These are phyloP conservation scores for Achaetomium macrosporum DNA, from an alignment of 2,329 filamentous ascomycete species.

Conservation along the genomic window DNA sequence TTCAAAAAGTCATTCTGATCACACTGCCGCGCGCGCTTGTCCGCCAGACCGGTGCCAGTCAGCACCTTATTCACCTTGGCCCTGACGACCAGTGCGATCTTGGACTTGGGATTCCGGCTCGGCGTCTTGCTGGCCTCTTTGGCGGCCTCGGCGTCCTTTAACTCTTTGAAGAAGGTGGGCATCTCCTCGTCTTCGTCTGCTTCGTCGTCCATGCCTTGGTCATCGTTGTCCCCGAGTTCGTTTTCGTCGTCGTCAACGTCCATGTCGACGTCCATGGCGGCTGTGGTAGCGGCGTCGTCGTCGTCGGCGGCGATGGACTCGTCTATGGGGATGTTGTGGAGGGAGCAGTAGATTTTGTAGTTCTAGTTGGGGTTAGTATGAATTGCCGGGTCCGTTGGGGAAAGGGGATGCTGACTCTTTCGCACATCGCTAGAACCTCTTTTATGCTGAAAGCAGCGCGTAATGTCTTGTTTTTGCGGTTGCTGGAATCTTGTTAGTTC, in stretches of 20 bases:
- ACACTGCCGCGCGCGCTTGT: slow-evolving; percentile 77
- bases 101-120: slow-evolving; percentile 69
- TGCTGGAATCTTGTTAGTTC: slow-evolving; percentile 23
- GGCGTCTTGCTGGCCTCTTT: slow-evolving; percentile 50
- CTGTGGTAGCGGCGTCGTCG: slow-evolving; percentile 29
- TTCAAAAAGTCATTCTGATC: slow-evolving; percentile 90
- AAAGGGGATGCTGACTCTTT: slow-evolving; percentile 35
- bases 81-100: slow-evolving; percentile 73
- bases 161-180: slow-evolving; percentile 78
- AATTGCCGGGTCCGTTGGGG: too few species aligned
- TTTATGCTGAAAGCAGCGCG: slow-evolving; percentile 74
- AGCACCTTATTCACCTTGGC: slow-evolving; percentile 83
- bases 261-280: slow-evolving; percentile 24
- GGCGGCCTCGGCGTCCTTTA: slow-evolving; percentile 35
- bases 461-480: slow-evolving; percentile 84
- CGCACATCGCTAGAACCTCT: slow-evolving; percentile 75
- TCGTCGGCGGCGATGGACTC: slow-evolving; percentile 51
- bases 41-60: slow-evolving; percentile 71
- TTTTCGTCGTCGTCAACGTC: slow-evolving; percentile 38
- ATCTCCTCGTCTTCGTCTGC: slow-evolving; percentile 56
- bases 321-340: slow-evolving; percentile 74
- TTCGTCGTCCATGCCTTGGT: slow-evolving; percentile 45
- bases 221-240: slow-evolving; percentile 40
- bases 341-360: slow-evolving; percentile 83
- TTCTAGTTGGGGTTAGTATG: slow-evolving; percentile 56